Evolutionary conservation across 2,329 filamentous ascomycete genomes (phyloP).

Genomic region (Xylogone sp.): DNA sequence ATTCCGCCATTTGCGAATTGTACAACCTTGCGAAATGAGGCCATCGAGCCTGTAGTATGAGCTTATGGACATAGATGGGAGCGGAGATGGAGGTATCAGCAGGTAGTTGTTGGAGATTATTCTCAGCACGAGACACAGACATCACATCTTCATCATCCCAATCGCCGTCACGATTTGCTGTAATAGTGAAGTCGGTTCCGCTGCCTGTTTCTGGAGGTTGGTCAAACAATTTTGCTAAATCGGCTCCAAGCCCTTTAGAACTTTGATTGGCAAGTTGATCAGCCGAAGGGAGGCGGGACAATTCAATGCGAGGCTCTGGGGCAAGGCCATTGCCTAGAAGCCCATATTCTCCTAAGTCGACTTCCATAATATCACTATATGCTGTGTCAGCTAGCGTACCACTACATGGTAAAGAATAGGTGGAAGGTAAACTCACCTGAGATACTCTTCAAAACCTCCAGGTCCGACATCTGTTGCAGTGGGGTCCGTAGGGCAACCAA

Average conservation of each 20-base stretch:
- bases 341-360: conserved; percentile 88
- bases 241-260: conserved; percentile 71
- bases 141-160: conserved; percentile 57
- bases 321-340: conserved; percentile 76
- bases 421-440: conserved; percentile 46
- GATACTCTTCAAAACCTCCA: conserved; percentile 79
- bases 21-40: conserved; percentile 93
- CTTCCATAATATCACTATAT: conserved; percentile 76
- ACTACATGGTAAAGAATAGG: not conserved
- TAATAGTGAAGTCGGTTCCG: conserved; percentile 87
- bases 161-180: conserved; percentile 77
- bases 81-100: conserved; percentile 64
- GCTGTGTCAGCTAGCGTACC: conserved; percentile 12
- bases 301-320: conserved; percentile 48
- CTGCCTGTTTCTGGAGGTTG: conserved; percentile 78
- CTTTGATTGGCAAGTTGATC: conserved; percentile 44
- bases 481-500: conserved; percentile 83
- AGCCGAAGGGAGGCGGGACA: conserved; percentile 44
- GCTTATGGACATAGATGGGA: conserved; percentile 90
- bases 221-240: conserved; percentile 85
- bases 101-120: conserved; percentile 32
- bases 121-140: conserved; percentile 30
- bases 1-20: conserved; percentile 93
- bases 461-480: conserved; percentile 61
- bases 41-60: conserved; percentile 94